Base-by-base conservation (phyloP, 2,329 filamentous ascomycete species). In the Paecilomyces niveus region DNA sequence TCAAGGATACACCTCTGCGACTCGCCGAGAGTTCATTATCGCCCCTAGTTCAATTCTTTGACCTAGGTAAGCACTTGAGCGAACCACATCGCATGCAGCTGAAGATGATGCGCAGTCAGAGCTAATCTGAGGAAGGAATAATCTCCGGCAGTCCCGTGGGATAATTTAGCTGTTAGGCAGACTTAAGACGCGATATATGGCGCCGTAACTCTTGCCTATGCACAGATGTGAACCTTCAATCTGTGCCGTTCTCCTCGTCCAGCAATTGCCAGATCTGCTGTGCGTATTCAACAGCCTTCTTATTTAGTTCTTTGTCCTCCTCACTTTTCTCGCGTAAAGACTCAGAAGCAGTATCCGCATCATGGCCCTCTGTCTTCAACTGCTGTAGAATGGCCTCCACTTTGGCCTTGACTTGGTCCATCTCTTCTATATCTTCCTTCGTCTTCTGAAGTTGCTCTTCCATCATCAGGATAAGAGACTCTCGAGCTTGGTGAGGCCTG, bases 401-500 rank as follows among this genome's bases (percentile, higher is more conserved):
- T 0, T 86, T 88, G 59, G 85, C 85, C 60, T 97, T 81, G 58
- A 93, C 81, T 45, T 85, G 82, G 67, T 87, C 85, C 61, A 94
- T 89, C 74, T 88, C 89, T 64, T 87, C 85, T 56, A 92, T 91
- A 74, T 97, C 92, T 57, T 83, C 83, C 64, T 83, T 84, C 57
- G 87, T 88, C 64, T 80, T 82, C 65, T 90, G 86, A 31, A 96
- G 76, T 68, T 93, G 89, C 64, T 89, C 87, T 74, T 96, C 89
- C 89, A 97, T 92, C 79, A 93, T 84, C 64, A 88, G 76, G 32
- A 96, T 96, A 59, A 96, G 79, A 29, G 88, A 92, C 77, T 97
- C 92, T 52, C 93, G 80, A 24, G 92, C 92, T 76, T 97, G 93
- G 71, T 97, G 92, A 9, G 92, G 92, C 32, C 93, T 84, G 75